Percentiles rank a stretch among this genome's conserved stretches.
phyloP scores from a whole-genome alignment of 345 rosid genomes.

The Adansonia digitata region DNA sequence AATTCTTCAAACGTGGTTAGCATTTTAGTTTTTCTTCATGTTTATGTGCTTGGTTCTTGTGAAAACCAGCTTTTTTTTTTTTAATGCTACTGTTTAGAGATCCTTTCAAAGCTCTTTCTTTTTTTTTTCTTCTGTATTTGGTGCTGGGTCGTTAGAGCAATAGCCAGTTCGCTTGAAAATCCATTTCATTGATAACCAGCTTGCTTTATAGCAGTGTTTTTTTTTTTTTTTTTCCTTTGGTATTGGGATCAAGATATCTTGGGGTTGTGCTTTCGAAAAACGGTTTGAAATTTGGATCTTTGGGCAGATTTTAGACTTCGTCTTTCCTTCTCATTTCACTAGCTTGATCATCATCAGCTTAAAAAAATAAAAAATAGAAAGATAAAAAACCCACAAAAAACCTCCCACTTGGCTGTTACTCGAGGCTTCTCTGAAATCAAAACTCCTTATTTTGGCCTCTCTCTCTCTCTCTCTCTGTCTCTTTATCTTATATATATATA shows the following conservation, averaged over 20 bases:
- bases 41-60: constrained; percentile 18
- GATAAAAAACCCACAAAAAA: background rate
- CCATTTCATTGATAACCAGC: background rate
- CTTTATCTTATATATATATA: background rate
- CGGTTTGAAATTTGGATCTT: constrained; percentile 12
- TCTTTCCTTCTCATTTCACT: background rate
- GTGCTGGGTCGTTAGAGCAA: background rate
- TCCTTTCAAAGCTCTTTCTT: constrained; percentile 9
- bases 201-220: background rate
- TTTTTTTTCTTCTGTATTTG: background rate
- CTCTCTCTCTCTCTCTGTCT: constrained; percentile 1
- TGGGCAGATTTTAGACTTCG: background rate
- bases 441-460: background rate
- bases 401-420: constrained; percentile 18
- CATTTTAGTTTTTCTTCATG: constrained; percentile 21
- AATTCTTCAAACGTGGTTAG: constrained; percentile 23
- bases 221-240: too few species aligned
- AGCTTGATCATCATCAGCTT: constrained; percentile 4
- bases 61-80: constrained; percentile 10
- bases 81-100: constrained; percentile 38
- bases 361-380: background rate
- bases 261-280: background rate
- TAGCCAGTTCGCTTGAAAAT: background rate
- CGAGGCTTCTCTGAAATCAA: background rate
- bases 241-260: background rate